Percentiles rank a stretch among this genome's conserved stretches.
phyloP scores from a whole-genome alignment of 768 basidiomycete species.

The Roridomyces roridus region DNA sequence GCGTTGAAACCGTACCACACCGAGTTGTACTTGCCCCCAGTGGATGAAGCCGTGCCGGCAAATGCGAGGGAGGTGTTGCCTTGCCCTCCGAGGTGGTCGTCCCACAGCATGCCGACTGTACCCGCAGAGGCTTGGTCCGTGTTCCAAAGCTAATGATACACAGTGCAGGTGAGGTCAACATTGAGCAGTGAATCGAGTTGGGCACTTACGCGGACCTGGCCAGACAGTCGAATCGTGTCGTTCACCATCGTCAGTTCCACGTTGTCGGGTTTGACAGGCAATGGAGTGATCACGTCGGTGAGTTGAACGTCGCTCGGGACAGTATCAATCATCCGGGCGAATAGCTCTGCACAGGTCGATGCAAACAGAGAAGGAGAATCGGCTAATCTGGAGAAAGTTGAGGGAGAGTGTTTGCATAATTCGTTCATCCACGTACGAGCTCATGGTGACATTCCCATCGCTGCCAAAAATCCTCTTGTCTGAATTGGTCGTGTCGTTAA shows the following conservation, averaged over 20 bases:
- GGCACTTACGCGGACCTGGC: neutral
- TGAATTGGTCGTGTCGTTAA: slow-evolving; percentile 12
- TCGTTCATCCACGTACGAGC: neutral
- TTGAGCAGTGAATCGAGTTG: too few relatives aligned
- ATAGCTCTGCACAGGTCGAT: slow-evolving; percentile 1
- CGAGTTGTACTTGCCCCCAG: neutral
- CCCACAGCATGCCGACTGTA: neutral
- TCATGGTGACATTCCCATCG: slow-evolving; percentile 12
- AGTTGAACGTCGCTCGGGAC: slow-evolving; percentile 10
- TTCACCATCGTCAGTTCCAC: neutral
- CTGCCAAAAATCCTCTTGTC: slow-evolving; percentile 8
- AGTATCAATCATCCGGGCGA: slow-evolving; percentile 13
- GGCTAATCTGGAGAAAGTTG: slow-evolving; percentile 2
- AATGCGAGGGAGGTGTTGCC: neutral
- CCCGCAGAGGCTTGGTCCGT: neutral
- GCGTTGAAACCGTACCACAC: neutral
- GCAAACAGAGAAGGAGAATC: neutral
- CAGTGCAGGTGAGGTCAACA: neutral
- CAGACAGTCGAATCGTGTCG: neutral
- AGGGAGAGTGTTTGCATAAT: too few relatives aligned
- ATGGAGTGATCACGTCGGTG: slow-evolving; percentile 10
- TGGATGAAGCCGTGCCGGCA: neutral
- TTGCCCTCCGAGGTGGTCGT: neutral
- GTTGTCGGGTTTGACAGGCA: slow-evolving; percentile 4
- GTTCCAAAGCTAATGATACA: neutral